A percentile compares a stretch with the other conserved stretches of the same genome.
These are phyloP conservation scores for Oryza rufipogon DNA, from an alignment of 176 grass and related monocot species.

Conservation along the genomic window DNA sequence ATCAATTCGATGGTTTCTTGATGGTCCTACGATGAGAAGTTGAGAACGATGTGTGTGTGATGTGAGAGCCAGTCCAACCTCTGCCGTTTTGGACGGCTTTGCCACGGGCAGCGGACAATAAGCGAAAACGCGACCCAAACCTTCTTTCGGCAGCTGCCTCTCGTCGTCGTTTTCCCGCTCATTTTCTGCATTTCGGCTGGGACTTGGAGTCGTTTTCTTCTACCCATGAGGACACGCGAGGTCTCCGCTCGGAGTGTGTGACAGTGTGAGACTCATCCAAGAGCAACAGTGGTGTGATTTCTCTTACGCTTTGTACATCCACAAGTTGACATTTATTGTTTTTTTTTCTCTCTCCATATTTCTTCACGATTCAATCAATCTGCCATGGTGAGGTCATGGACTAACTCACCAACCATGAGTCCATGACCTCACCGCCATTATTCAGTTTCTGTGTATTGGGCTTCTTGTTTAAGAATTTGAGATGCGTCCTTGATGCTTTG, in stretches of 20 bases:
- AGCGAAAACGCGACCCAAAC: constrained; percentile 32
- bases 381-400: background rate
- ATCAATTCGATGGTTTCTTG: background rate
- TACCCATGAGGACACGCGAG: constrained; percentile 13
- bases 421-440: background rate
- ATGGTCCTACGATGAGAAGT: background rate
- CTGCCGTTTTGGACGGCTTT: constrained; percentile 36
- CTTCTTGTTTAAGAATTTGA: background rate
- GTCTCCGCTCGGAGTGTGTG: constrained; percentile 30
- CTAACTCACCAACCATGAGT: constrained; percentile 2
- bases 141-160: background rate
- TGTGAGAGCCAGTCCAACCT: constrained; percentile 23
- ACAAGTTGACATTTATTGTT: constrained; percentile 43
- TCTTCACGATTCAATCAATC: background rate
- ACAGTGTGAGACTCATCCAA: constrained; percentile 19
- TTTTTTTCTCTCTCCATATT: background rate
- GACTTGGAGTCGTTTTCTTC: background rate
- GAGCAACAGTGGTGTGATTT: constrained; percentile 38
- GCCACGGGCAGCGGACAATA: constrained; percentile 37
- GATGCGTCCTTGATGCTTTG: background rate
- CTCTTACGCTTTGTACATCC: constrained; percentile 44
- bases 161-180: constrained; percentile 40
- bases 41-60: constrained; percentile 19
- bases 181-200: constrained; percentile 22
- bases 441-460: background rate